Evolutionary conservation across 2,329 filamentous ascomycete species (phyloP).

Genomic region (Epicoccum nigrum): DNA sequence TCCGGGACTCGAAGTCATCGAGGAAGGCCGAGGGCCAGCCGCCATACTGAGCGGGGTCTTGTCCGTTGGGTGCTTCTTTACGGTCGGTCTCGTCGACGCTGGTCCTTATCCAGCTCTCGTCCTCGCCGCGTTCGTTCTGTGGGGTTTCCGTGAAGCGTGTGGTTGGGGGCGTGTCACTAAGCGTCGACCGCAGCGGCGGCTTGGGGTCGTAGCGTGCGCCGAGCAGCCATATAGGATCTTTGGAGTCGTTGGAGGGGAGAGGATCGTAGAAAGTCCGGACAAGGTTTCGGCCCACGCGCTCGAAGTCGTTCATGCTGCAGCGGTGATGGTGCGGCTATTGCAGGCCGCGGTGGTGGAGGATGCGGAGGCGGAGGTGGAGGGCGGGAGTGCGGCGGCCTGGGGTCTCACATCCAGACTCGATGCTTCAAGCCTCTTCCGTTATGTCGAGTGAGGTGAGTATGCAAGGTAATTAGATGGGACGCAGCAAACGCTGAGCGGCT

Average conservation of each 20-base stretch:
- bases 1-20: slow-evolving; percentile 87
- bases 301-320: slow-evolving; percentile 69
- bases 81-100: slow-evolving; percentile 69
- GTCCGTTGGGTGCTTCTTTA: slow-evolving; percentile 59
- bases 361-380: slow-evolving; percentile 24
- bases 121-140: slow-evolving; percentile 37
- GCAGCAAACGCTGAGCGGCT: neutral
- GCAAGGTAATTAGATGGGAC: neutral
- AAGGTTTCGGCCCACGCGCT: slow-evolving; percentile 76
- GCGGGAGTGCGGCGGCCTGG: slow-evolving; percentile 19
- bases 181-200: slow-evolving; percentile 29
- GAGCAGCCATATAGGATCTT: slow-evolving; percentile 82
- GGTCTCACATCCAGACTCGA: slow-evolving; percentile 21
- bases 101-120: slow-evolving; percentile 68
- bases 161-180: slow-evolving; percentile 24
- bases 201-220: slow-evolving; percentile 62
- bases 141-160: slow-evolving; percentile 28
- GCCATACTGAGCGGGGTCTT: slow-evolving; percentile 48
- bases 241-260: slow-evolving; percentile 78
- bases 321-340: slow-evolving; percentile 6
- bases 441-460: neutral
- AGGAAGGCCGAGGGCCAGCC: slow-evolving; percentile 87
- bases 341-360: slow-evolving; percentile 15
- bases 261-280: slow-evolving; percentile 94
- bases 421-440: neutral